Evolutionary conservation across 805 yeast genomes (phyloP), one percentile per base, ranked within the genome.

Genomic region (Nakazawaea pomicola): DNA sequence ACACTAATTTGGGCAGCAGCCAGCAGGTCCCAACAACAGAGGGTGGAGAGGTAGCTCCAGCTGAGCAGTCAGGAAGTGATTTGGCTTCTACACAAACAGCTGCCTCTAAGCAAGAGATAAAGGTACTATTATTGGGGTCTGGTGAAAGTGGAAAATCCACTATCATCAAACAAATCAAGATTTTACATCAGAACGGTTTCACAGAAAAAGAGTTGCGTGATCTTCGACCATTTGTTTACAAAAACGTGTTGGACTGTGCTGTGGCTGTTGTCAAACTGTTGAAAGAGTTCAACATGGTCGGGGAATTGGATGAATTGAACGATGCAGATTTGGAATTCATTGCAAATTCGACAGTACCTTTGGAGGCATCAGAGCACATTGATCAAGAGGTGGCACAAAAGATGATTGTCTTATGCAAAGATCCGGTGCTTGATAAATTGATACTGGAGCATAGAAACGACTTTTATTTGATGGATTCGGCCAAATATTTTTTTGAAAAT

Each of bases 61-160:
- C 25, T 8, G 32, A 25, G 19, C 31, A 23, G 8, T 10, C 36
- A 14, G 24, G 12, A 23, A 24, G 19, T 23, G 36, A 23, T 8
- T 12, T 32, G 6, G 11, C 28, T 7, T 23, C 23, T 1, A 28
- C n/a, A 15, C 36, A 21, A n/a, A 33, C 28, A 23, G 25, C 25
- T 15, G 16, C 30, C 31, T 40, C 50, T 12, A 62, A 58, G 46
- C 64, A 71, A 46, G 85, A 78, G 44, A 78, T 80, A 40, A 89
- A 89, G 57, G 80, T 90, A 35, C 66, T 90, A 28, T 67, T 90
- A 25, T 62, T 84, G 36, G 93, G 99, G 4, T 84, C 96, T 0
- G 99, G 98, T 12, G 95, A 84, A 55, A 71, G 81, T 46, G 95
- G 95, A 4, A 85, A 84, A 55, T 80, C 89, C 6, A 84, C 95